phyloP scores from a whole-genome alignment of 2,329 filamentous ascomycete genomes.

The Alternaria longipes region DNA sequence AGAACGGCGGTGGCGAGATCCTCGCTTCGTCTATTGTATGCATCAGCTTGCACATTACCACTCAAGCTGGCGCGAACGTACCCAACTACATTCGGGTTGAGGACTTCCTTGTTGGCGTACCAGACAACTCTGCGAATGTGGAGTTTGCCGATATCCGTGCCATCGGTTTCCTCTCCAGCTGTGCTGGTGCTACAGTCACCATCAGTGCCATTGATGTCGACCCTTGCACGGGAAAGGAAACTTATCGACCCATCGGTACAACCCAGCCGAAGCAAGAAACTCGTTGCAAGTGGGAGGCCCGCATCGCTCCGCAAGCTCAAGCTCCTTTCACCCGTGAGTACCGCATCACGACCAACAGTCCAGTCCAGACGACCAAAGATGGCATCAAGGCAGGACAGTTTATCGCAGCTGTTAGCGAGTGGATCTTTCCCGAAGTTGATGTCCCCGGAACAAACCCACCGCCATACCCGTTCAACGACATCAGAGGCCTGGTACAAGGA shows the following conservation, averaged over 20 bases:
- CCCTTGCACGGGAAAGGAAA: constrained; percentile 54
- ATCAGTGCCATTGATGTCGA: constrained; percentile 56
- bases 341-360: constrained; percentile 47
- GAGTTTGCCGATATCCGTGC: constrained; percentile 49
- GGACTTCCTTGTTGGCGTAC: constrained; percentile 54
- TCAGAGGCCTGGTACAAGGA: constrained; percentile 47
- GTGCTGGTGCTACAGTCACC: constrained; percentile 42
- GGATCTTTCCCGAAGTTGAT: constrained; percentile 56
- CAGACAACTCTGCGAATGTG: constrained; percentile 44
- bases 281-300: constrained; percentile 55
- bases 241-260: constrained; percentile 47
- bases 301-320: constrained; percentile 38
- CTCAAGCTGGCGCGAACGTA: constrained; percentile 26
- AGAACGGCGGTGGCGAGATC: constrained; percentile 35
- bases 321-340: constrained; percentile 55
- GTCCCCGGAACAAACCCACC: constrained; percentile 51
- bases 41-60: constrained; percentile 54
- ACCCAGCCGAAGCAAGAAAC: constrained; percentile 42
- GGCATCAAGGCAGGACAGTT: constrained; percentile 55
- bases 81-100: constrained; percentile 56
- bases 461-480: constrained; percentile 42
- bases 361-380: constrained; percentile 49
- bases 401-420: constrained; percentile 54
- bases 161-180: constrained; percentile 54
- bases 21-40: constrained; percentile 51